A percentile compares a stretch with the other conserved stretches of the same genome.
These are phyloP conservation scores for Pezicula radicicola DNA, from an alignment of 2,329 filamentous ascomycete species.

Conservation along the genomic window DNA sequence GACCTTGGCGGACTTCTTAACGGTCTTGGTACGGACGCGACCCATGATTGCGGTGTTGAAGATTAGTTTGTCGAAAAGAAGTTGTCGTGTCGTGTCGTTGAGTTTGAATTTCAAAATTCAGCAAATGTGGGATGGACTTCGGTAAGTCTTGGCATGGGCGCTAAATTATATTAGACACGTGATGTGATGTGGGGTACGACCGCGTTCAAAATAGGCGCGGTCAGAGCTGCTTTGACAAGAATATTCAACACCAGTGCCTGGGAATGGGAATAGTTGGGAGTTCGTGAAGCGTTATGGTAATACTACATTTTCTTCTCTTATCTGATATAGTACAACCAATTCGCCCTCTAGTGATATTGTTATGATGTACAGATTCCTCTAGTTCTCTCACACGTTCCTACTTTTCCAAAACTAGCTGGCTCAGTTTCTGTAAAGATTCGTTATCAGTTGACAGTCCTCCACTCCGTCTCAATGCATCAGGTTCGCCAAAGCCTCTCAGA, in stretches of 20 bases:
- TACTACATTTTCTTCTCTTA: not conserved
- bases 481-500: not conserved
- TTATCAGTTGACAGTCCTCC: not conserved
- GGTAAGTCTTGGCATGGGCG: not conserved
- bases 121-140: not conserved
- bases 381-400: not conserved
- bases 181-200: not conserved
- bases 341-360: not conserved
- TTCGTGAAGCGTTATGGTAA: not conserved
- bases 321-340: not conserved
- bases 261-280: not conserved
- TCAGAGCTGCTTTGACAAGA: no score
- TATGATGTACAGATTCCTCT: not conserved
- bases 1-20: conserved; percentile 78
- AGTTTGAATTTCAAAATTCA: not conserved
- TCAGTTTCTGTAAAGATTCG: not conserved
- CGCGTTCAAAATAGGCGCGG: no score
- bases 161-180: not conserved
- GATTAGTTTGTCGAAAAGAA: conserved; percentile 11
- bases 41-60: conserved; percentile 33
- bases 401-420: not conserved
- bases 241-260: no score
- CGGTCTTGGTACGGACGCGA: conserved; percentile 41
- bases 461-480: not conserved
- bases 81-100: conserved; percentile 1